Evolutionary conservation across 371 early-diverging fungal genomes (phyloP), one percentile per base, ranked within the genome.

Genomic region (Mucor plumbeus): DNA sequence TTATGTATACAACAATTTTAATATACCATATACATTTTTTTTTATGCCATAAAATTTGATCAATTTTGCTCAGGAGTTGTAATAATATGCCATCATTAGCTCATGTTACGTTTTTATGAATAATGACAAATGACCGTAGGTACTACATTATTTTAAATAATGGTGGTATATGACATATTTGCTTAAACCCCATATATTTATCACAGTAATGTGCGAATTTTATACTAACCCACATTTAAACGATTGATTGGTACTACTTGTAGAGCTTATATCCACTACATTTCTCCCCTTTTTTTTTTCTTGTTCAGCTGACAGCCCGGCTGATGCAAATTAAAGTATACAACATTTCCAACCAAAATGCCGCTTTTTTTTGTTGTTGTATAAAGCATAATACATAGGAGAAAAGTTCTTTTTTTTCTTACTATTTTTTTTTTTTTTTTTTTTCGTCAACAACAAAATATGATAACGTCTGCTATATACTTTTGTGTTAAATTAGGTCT

Each of bases 401-500:
- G 39, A 34, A 26, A 38, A n/a, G 21, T 31, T 15, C 31, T 26
- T 38, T 39, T 38, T 13, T n/a, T n/a, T n/a, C n/a, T n/a, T n/a
- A n/a, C n/a, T 57, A 8, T 31, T 17, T 26, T 17, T 33, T 61
- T 67, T 59, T 48, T 59, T 53, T 65, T 34, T 48, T 61, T 65
- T 40, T 61, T 35, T 47, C 34, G 26, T 48, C n/a, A n/a, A 41
- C 35, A 39, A 26, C 31, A 53, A 26, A 44, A 21, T 7, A 76
- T 76, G 76, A 26, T 76, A 38, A 61, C 71, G 17, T 55, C 58
- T 55, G 64, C 44, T 41, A 69, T 82, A 41, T 83, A 83, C 66
- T 76, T 80, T 61, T 56, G 69, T 61, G 62, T 74, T 13, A 78
- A 77, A 66, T 63, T 80, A 14, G 53, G 70, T 3, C 60, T 79